Evolutionary conservation across 208 protist genomes (phyloP), one percentile per base, ranked within the genome.

Genomic region (Strigomonas culicis): DNA sequence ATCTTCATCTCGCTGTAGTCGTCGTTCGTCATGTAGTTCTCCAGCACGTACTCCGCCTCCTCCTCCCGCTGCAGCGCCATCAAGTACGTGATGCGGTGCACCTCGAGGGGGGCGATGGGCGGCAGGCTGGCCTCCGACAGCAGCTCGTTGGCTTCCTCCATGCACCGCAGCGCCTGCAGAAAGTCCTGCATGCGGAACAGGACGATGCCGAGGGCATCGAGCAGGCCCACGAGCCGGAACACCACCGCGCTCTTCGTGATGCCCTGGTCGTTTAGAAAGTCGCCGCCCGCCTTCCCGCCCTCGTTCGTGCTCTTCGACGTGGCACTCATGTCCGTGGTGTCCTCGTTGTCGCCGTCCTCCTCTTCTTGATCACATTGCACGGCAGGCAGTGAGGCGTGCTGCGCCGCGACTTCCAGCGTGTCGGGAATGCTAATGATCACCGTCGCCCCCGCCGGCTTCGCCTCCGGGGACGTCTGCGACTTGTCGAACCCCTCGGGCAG

Each of bases 11-110:
- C 28, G 2, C 50, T 57, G 68, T 88, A 77, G 28, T 19, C n/a
- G 31, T 28, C 30, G 13, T 58, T n/a, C 34, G 74, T 43, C 43
- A 82, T 50, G 66, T 91, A 79, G 11, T 52, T 66, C 58, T 87
- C 75, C 19, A 95, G 72, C 46, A 75, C 51, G 25, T 67, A 74
- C 68, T 95, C 86, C 13, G 90, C 90, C 58, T 92, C 85, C 72
- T 96, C 90, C 31, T 89, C 72, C 2, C 82, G 66, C 60, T 91
- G 75, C 44, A 96, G 66, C 0, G 85, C 82, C 25, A 96, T 84
- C 3, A 96, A 70, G 43, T 92, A 96, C 15, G 86, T 83, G 58
- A 80, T 81, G 25, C 75, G 74, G 53, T 95, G 90, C 17, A 95
- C 75, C 56, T 80, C 60, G 28, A 93, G 76, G 25, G 72, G 72